A percentile compares a stretch with the other conserved stretches of the same genome.
Evolutionary conservation across 306 rosid genomes (phyloP).

Genomic region (Cucumis cinereus): DNA sequence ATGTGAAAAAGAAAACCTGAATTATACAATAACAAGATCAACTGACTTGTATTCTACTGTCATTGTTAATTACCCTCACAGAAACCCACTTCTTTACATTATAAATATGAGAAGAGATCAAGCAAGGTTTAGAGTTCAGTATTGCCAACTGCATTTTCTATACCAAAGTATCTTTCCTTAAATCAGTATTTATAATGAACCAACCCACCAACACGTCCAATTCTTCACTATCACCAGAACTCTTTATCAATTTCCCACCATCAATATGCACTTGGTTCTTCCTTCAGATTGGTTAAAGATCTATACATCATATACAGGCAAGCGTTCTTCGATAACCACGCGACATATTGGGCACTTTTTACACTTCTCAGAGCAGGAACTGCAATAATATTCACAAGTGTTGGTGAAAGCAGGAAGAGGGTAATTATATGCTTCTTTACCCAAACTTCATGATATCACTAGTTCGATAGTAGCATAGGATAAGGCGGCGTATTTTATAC

Average conservation of each 20-base stretch:
- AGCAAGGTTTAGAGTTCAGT: neutral
- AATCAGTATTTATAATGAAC: neutral
- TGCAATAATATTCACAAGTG: slow-evolving; percentile 29
- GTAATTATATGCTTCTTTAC: neutral
- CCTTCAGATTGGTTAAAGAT: slow-evolving; percentile 11
- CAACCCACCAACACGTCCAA: neutral
- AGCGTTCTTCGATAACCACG: slow-evolving; percentile 42
- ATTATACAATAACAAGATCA: neutral
- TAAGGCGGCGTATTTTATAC: slow-evolving; percentile 21
- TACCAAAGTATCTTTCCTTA: neutral
- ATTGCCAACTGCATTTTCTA: neutral
- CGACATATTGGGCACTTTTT: slow-evolving; percentile 92
- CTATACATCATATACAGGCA: slow-evolving; percentile 88
- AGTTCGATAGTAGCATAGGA: neutral
- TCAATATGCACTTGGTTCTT: neutral
- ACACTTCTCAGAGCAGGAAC: slow-evolving; percentile 75
- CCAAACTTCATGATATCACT: neutral
- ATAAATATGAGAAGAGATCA: neutral
- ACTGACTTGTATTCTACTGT: neutral
- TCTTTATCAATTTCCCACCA: neutral
- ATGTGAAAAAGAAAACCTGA: neutral
- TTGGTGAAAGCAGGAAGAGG: neutral
- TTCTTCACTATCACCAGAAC: neutral
- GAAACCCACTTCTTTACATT: slow-evolving; percentile 6
- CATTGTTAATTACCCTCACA: neutral